phyloP scores from a whole-genome alignment of 108 stramenopile species.

The Nannochloropsis oceanica region DNA sequence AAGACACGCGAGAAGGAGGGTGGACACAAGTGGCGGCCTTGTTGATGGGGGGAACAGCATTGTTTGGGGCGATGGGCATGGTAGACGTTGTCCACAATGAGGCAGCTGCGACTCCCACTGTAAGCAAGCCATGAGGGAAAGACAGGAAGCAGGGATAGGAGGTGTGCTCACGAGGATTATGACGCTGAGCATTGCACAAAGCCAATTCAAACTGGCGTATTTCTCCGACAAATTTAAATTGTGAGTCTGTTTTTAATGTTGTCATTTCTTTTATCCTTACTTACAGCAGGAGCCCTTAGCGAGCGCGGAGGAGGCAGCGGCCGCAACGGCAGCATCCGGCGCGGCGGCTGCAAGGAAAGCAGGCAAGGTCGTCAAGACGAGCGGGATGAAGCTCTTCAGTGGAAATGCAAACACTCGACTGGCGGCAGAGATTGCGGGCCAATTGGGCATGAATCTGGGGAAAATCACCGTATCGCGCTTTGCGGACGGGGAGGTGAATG shows the following conservation, averaged over 20 bases:
- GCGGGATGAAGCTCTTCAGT: constrained; percentile 71
- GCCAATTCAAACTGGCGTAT: too few relatives aligned
- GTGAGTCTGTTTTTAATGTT: not conserved
- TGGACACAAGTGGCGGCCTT: not conserved
- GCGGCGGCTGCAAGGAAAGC: not conserved
- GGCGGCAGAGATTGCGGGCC: constrained; percentile 76
- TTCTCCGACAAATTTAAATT: too few relatives aligned
- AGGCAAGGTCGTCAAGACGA: not conserved
- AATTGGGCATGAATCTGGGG: constrained; percentile 84
- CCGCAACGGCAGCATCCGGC: not conserved
- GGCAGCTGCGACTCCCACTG: not conserved
- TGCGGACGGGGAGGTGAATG: constrained; percentile 96
- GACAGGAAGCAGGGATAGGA: too few relatives aligned
- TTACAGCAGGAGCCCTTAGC: not conserved
- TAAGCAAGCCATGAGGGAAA: not conserved
- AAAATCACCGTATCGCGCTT: constrained; percentile 80
- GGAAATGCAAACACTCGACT: constrained; percentile 95
- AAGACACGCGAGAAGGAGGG: not conserved
- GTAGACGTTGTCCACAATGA: not conserved
- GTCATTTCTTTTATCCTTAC: not conserved
- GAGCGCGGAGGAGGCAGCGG: not conserved
- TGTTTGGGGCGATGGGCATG: not conserved
- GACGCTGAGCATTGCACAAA: too few relatives aligned
- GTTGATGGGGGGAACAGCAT: not conserved
- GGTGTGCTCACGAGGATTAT: too few relatives aligned